Evolutionary conservation across 2,329 filamentous ascomycete genomes (phyloP), one percentile per base, ranked within the genome.

Genomic region (Neofusicoccum ribis): DNA sequence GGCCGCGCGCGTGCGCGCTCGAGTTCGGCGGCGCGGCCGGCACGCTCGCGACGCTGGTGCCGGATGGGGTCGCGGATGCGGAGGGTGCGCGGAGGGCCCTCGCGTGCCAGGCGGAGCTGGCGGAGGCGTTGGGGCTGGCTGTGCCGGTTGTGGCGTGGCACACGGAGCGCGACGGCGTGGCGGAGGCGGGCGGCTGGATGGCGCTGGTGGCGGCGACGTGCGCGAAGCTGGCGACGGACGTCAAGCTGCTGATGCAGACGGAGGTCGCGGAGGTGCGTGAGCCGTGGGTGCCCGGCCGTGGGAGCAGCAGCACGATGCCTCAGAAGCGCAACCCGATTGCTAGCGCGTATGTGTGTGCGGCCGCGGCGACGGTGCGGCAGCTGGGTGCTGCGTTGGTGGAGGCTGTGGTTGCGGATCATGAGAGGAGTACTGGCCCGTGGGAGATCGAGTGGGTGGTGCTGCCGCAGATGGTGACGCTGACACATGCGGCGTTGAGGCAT

Each of bases 241-340:
- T 75, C 2, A 71, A 72, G 34, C 44, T 74, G 31, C 72, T 75
- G 71, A 71, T 69, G 34, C 71, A 72, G 61, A 73, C 72, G 31
- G 73, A 75, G 39, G 64, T 74, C n/a, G 67, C 67, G 31, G 73
- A 75, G 65, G 70, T 70, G 36, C 67, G 68, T 27, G 73, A 75
- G 65, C 73, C 73, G 1, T 86, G 83, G 56, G 82, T 85, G 1
- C 81, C 82, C 2, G 83, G 85, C 67, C 78, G 84, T 6, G 84
- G 84, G 0, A 82, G 83, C 1, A 84, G 80, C 0, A 84, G 81
- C 0, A 86, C 84, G 0, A 86, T 86, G 84, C 84, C 84, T 2
- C 84, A 86, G 70, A 74, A 75, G 65, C 68, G 73, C 8, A 76
- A 76, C 61, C 73, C 73, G 1, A 74, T 76, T 49, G 70, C 69